Percentiles rank a stretch among this genome's conserved stretches.
Conservation (phyloP, 169 alveolate genomes). For the Cryptosporidium andersoni region DNA sequence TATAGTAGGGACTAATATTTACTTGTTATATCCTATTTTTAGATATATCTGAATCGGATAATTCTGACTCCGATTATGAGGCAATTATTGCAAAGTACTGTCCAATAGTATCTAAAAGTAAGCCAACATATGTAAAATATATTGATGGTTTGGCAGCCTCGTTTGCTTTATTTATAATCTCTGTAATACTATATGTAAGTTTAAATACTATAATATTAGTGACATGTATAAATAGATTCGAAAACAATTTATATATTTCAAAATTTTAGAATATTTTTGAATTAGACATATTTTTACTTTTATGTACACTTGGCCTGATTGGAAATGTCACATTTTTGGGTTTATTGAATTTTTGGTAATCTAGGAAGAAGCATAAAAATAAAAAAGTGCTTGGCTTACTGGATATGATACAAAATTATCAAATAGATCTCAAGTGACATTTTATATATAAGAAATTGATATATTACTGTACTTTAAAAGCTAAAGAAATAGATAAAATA, state of each 20-base stretch:
- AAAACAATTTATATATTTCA: not conserved
- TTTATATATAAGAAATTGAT: no score
- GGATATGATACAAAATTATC: no score
- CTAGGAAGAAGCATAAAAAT: not conserved
- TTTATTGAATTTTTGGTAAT: conserved; percentile 39
- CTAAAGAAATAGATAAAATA: no score
- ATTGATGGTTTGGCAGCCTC: conserved; percentile 44
- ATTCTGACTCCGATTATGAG: conserved; percentile 63
- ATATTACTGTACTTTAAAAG: no score
- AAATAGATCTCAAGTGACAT: no score
- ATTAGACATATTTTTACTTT: conserved; percentile 13
- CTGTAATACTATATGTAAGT: conserved; percentile 59
- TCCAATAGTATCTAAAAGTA: conserved; percentile 49
- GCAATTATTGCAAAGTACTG: conserved; percentile 47
- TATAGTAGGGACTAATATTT: not conserved
- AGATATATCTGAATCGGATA: conserved; percentile 57
- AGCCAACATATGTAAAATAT: conserved; percentile 21
- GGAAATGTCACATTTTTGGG: conserved; percentile 56
- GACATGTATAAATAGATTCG: not conserved
- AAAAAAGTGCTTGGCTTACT: not conserved
- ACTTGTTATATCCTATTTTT: not conserved
- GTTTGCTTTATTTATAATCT: conserved; percentile 20
- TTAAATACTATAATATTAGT: not conserved
- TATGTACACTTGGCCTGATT: conserved; percentile 41
- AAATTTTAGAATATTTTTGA: conserved; percentile 7